These are phyloP conservation scores for Porcisia deanei DNA, from an alignment of 208 protist species.

Conservation along the genomic window DNA sequence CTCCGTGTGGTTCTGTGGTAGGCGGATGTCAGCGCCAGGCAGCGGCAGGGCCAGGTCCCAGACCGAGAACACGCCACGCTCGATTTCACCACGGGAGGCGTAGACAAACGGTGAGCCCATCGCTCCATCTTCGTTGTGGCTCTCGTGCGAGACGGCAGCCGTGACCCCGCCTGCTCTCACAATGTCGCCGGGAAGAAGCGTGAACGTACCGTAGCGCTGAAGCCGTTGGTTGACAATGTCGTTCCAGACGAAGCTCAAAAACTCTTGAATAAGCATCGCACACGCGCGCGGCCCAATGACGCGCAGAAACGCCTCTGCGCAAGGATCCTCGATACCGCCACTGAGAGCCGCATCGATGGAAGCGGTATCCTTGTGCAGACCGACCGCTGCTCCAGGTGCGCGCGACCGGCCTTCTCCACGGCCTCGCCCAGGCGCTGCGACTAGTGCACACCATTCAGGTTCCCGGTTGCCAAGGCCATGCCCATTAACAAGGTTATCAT, in stretches of 20 bases:
- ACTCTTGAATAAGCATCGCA: constrained; percentile 82
- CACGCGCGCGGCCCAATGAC: constrained; percentile 75
- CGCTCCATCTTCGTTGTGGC: neutral
- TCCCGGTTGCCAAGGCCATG: neutral
- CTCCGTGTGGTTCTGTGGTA: constrained; percentile 87
- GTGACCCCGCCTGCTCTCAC: constrained; percentile 42
- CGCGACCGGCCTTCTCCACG: neutral
- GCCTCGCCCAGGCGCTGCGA: neutral
- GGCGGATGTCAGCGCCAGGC: constrained; percentile 64
- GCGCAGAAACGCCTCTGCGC: constrained; percentile 79
- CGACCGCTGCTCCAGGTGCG: neutral
- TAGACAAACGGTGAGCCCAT: constrained; percentile 17
- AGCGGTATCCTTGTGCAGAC: neutral
- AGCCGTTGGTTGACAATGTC: constrained; percentile 87
- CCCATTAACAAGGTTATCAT: constrained; percentile 14
- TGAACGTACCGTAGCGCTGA: constrained; percentile 84
- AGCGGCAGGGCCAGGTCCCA: constrained; percentile 83
- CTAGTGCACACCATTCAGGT: neutral
- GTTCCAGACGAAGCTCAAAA: constrained; percentile 89
- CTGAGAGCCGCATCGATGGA: neutral
- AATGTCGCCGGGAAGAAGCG: constrained; percentile 81
- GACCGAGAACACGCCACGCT: constrained; percentile 49
- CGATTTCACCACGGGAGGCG: constrained; percentile 50
- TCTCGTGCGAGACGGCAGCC: neutral
- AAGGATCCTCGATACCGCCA: constrained; percentile 53